Base-by-base conservation (phyloP, 768 basidiomycete genomes). In the Lentinula boryana region DNA sequence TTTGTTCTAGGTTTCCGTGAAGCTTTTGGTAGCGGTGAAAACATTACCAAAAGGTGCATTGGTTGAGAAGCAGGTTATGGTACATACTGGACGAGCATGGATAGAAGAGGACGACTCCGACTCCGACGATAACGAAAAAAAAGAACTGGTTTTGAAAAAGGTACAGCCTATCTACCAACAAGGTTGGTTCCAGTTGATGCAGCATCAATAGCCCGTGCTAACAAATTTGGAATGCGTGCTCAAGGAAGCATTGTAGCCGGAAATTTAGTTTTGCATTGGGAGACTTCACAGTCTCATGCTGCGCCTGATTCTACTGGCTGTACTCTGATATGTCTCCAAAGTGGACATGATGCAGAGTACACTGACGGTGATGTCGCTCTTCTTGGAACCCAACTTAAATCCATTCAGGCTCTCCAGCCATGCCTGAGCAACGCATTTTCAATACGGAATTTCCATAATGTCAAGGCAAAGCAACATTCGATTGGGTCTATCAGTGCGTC, bases 11-110 rank as follows among this genome's bases (percentile, higher is more conserved):
- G 18, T 77, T 6, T 69, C 69, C 7, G 76, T 79, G 5, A 81
- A 81, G 0, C 71, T 94, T 6, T 89, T 88, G 66, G 66, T 86
- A 0, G 80, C 77, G 2, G 80, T 91, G 5, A 80, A 83, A 58
- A 77, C 80, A 40, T 75, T 94, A 7, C 92, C 92, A 0, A 91
- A 88, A 66, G 79, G 76, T 58, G 92, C 90, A 1, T 69, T 83
- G 36, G 67, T 92, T 10, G 92, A 94, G 69, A 91, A 91, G 65
- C 91, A 93, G 68, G 83, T 87, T 1, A 63, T 90, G 6, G 68
- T 85, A 10, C 89, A 92, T 66, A 90, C 87, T 0, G 88, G 89
- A 3, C 80, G 81, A 38, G 81, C 78, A 60, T 63, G 70, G n/a
- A 58, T 78, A 13, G 81, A 80, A 53, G 82, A 82, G 38, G 83